These are phyloP conservation scores for Phyllosticta citriasiana DNA, from an alignment of 2,329 filamentous ascomycete species.

Conservation along the genomic window DNA sequence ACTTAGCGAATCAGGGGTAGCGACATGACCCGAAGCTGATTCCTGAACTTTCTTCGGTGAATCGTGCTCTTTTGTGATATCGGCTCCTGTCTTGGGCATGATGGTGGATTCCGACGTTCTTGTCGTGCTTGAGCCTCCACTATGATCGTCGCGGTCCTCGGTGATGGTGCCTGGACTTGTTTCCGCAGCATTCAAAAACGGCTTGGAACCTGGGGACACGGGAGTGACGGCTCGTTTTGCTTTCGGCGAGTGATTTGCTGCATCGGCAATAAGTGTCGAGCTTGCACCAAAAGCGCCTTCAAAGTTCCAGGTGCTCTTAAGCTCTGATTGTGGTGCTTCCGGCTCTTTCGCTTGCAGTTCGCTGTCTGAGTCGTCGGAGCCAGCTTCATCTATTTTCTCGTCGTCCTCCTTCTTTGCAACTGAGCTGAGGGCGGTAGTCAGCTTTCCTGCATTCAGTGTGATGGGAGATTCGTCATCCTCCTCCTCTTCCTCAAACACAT, in stretches of 20 bases:
- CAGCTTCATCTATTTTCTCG: constrained; percentile 30
- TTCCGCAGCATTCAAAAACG: constrained; percentile 11
- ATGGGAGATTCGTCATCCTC: constrained; percentile 35
- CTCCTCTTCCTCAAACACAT: constrained; percentile 79
- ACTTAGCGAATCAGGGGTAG: constrained; percentile 54
- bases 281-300: constrained; percentile 19
- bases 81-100: constrained; percentile 23
- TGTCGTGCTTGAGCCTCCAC: constrained; percentile 35
- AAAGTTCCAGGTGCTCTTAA: constrained; percentile 34
- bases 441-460: not conserved
- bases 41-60: constrained; percentile 28
- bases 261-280: not conserved
- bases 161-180: constrained; percentile 33
- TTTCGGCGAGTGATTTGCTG: constrained; percentile 1
- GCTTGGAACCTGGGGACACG: not conserved
- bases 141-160: constrained; percentile 38
- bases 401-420: constrained; percentile 20
- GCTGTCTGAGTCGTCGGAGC: constrained; percentile 29
- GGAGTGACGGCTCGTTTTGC: not conserved
- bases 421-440: not conserved
- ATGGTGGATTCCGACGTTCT: constrained; percentile 42
- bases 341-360: constrained; percentile 33
- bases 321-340: constrained; percentile 29
- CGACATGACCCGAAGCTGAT: constrained; percentile 33
- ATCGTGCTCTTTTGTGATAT: constrained; percentile 26